These are phyloP conservation scores for Nitzschia sp. DNA, from an alignment of 108 stramenopile genomes.

Conservation along the genomic window DNA sequence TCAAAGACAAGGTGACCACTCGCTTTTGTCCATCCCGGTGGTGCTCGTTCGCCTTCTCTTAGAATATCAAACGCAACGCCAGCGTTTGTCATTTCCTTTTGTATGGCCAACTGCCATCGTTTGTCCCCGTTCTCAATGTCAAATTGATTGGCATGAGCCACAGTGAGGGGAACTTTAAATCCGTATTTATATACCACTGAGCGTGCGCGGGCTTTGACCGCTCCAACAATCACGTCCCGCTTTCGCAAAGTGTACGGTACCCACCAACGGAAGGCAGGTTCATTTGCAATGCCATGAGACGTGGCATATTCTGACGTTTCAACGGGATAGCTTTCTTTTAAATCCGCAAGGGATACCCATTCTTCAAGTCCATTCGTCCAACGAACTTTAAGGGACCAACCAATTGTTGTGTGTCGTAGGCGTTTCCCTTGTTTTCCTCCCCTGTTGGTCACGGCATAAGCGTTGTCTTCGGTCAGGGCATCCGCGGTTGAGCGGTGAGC, in stretches of 20 bases:
- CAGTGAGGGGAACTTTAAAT: constrained; percentile 40
- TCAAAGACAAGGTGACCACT: too few species aligned
- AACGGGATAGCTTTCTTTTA: constrained; percentile 63
- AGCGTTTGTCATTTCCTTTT: too few species aligned
- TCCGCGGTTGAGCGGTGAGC: constrained; percentile 22
- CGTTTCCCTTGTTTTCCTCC: not conserved
- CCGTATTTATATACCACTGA: constrained; percentile 50
- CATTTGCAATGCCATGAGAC: constrained; percentile 21
- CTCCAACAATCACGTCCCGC: constrained; percentile 28
- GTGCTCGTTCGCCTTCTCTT: constrained; percentile 21
- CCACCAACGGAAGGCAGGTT: constrained; percentile 56
- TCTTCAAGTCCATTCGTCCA: too few species aligned
- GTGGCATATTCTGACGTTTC: constrained; percentile 59
- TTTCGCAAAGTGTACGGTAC: too few species aligned
- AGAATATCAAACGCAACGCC: constrained; percentile 51
- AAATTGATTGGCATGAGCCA: constrained; percentile 44
- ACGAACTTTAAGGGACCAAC: constrained; percentile 50
- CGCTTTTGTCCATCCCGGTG: constrained; percentile 29
- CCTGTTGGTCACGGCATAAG: constrained; percentile 1
- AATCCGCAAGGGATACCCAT: constrained; percentile 29
- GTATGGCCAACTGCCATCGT: constrained; percentile 44
- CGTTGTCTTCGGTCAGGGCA: too few species aligned
- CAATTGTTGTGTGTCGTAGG: constrained; percentile 44
- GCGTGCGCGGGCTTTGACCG: constrained; percentile 4
- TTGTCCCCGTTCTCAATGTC: constrained; percentile 49